Percentiles rank a stretch among this genome's conserved stretches.
Evolutionary conservation across 371 early-diverging fungal genomes (phyloP).

Genomic region (Apophysomyces elegans): DNA sequence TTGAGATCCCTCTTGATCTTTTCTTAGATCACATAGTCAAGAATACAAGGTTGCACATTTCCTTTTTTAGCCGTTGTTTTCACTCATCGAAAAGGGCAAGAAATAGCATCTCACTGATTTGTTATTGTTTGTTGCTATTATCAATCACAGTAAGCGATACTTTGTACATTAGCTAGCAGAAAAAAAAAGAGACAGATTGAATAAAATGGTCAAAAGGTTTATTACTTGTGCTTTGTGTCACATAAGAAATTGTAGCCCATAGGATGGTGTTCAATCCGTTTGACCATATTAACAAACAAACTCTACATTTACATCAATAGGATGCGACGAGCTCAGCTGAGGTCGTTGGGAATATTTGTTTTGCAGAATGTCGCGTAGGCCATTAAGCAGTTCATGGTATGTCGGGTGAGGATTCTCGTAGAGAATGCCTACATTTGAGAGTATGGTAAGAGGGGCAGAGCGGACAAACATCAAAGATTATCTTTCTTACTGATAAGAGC

Average conservation of each 20-base stretch:
- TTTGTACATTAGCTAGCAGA: background rate
- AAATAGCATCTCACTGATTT: background rate
- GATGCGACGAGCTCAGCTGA: slow-evolving; percentile 32
- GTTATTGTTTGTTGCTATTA: too few relatives aligned
- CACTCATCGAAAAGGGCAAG: background rate
- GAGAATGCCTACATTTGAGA: slow-evolving; percentile 20
- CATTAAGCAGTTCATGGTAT: slow-evolving; percentile 32
- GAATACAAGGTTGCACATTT: slow-evolving; percentile 6
- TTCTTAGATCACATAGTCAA: slow-evolving; percentile 6
- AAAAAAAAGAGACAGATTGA: too few relatives aligned
- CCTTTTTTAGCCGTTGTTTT: slow-evolving; percentile 10
- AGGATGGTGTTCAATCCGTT: background rate
- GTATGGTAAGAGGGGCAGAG: background rate
- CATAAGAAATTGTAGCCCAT: background rate
- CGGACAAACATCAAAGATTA: too few relatives aligned
- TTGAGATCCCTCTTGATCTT: background rate
- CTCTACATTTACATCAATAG: slow-evolving; percentile 34
- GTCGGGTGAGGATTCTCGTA: slow-evolving; percentile 33
- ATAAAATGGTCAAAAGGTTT: too few relatives aligned
- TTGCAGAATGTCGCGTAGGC: slow-evolving; percentile 30
- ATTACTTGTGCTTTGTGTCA: background rate
- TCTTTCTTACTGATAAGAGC: slow-evolving; percentile 60
- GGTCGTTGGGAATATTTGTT: slow-evolving; percentile 35
- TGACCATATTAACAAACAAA: slow-evolving; percentile 30
- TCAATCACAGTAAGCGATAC: background rate